phyloP scores from a whole-genome alignment of 2,329 filamentous ascomycete genomes.

The Colletotrichum noveboracense region DNA sequence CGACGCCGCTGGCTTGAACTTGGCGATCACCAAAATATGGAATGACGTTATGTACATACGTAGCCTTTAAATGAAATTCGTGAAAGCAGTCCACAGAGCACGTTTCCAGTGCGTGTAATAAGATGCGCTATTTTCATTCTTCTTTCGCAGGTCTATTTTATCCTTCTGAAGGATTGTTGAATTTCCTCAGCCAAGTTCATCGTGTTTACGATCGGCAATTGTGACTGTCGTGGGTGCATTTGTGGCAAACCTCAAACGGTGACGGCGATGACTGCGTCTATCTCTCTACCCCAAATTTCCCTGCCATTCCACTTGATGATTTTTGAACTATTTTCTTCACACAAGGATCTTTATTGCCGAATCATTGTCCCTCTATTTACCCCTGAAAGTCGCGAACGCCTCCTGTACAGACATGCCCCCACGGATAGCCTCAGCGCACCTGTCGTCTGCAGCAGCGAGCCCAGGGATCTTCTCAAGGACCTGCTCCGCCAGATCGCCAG shows the following conservation, averaged over 20 bases:
- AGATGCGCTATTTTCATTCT: neutral
- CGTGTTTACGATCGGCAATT: neutral
- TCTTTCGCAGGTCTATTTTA: neutral
- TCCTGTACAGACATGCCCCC: constrained; percentile 21
- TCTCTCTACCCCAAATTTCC: neutral
- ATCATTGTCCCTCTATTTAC: neutral
- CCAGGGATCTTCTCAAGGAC: neutral
- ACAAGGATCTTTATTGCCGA: neutral
- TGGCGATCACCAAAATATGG: neutral
- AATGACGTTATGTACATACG: neutral
- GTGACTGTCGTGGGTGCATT: neutral
- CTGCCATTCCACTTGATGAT: neutral
- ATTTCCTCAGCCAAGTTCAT: neutral
- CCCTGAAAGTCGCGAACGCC: constrained; percentile 19
- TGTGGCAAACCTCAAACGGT: neutral
- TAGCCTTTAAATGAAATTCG: neutral
- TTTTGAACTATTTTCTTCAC: neutral
- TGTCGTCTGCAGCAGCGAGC: constrained; percentile 18
- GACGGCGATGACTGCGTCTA: neutral
- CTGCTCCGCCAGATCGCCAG: neutral
- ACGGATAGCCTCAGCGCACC: constrained; percentile 22
- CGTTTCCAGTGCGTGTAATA: fast-evolving
- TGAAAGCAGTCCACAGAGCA: neutral
- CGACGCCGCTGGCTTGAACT: neutral
- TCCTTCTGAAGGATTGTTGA: neutral